Conservation (phyloP, 257 asterid genomes). For the Solanum habrochaites region DNA sequence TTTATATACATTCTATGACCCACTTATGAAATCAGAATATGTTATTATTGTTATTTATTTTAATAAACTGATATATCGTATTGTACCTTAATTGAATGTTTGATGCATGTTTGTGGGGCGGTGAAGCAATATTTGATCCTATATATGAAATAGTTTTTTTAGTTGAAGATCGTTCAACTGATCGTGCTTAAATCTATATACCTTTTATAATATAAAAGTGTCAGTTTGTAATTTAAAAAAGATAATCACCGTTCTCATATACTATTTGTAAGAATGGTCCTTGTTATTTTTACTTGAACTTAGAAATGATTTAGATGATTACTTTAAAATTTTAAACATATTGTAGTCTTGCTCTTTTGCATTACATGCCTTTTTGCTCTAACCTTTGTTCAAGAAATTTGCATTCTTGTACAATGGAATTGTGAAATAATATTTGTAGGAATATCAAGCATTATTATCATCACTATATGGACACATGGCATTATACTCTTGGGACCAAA, state of each 20-base stretch:
- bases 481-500: constrained; percentile 7
- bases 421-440: neutral
- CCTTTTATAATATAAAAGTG: accelerated
- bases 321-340: neutral
- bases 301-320: neutral
- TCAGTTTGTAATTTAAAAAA: neutral
- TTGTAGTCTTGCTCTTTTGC: neutral
- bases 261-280: neutral
- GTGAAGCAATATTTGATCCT: neutral
- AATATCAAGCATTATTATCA: neutral
- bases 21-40: too few species aligned
- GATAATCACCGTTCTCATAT: too few species aligned
- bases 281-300: neutral
- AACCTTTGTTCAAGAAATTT: neutral
- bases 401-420: neutral
- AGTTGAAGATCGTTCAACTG: neutral
- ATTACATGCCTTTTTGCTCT: neutral
- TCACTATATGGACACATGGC: neutral
- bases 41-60: neutral
- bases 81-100: neutral
- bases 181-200: neutral
- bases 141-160: neutral
- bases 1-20: neutral
- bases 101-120: neutral
- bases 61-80: neutral